Conservation (phyloP, 116 monocot species). For the Zostera marina region DNA sequence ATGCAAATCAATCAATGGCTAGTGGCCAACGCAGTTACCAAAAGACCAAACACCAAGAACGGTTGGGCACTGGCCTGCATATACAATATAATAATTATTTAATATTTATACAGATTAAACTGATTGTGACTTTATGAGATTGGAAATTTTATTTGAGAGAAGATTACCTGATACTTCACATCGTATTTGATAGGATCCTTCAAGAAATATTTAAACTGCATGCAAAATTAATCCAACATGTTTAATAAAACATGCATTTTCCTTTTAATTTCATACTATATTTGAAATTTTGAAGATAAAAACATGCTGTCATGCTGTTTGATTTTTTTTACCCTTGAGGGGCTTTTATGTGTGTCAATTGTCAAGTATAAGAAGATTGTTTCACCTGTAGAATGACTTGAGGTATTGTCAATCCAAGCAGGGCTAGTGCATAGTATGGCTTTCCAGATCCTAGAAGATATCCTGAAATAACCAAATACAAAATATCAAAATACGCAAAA, state of each 20-base stretch:
- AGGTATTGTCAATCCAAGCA: conserved; percentile 64
- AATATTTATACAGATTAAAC: too few relatives aligned
- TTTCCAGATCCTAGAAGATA: conserved; percentile 68
- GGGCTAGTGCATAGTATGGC: conserved; percentile 56
- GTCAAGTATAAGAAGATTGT: background rate
- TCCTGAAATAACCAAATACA: conserved; percentile 21
- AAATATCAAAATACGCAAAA: too few relatives aligned
- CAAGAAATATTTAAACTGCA: conserved; percentile 84
- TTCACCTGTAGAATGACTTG: conserved; percentile 78
- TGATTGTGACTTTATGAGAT: background rate
- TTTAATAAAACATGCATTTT: background rate
- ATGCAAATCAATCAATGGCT: conserved; percentile 59
- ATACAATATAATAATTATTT: background rate
- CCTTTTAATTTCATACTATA: too few relatives aligned
- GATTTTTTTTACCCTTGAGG: background rate
- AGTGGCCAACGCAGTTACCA: conserved; percentile 84
- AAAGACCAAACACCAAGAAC: conserved; percentile 68
- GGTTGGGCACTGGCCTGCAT: conserved; percentile 93
- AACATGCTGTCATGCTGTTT: background rate
- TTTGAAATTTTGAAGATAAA: background rate
- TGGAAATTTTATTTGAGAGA: background rate
- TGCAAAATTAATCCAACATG: background rate
- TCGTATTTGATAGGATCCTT: conserved; percentile 93
- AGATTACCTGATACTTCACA: conserved; percentile 90
- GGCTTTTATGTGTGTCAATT: background rate